phyloP scores from a whole-genome alignment of 257 asterid species.

The Ilex aquifolium region DNA sequence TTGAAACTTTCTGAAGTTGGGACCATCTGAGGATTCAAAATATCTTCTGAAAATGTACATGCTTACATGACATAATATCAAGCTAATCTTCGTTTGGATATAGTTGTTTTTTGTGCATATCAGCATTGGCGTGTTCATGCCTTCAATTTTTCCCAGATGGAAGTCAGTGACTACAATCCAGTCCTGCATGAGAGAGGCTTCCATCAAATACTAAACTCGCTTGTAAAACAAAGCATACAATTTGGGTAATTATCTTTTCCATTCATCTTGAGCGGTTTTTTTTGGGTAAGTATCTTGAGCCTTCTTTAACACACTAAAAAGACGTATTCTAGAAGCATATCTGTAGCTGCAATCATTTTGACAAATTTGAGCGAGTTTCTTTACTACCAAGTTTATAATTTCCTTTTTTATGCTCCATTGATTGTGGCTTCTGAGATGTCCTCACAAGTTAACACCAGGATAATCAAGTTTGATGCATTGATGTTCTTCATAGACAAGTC shows the following conservation, averaged over 20 bases:
- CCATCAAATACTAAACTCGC: slow-evolving; percentile 74
- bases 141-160: slow-evolving; percentile 50
- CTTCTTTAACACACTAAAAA: not conserved
- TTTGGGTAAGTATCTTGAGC: too few species aligned
- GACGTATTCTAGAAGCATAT: slow-evolving; percentile 2
- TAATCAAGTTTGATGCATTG: too few species aligned
- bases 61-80: not conserved
- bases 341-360: not conserved
- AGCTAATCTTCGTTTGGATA: slow-evolving; percentile 9
- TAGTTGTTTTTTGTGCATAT: slow-evolving; percentile 4
- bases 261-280: not conserved
- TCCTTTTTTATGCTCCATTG: too few species aligned
- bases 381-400: too few species aligned
- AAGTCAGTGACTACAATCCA: slow-evolving; percentile 68
- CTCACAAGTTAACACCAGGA: too few species aligned
- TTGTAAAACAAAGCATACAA: slow-evolving; percentile 85
- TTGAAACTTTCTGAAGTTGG: not conserved
- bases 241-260: slow-evolving; percentile 52
- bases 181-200: slow-evolving; percentile 81
- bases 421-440: too few species aligned
- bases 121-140: slow-evolving; percentile 13
- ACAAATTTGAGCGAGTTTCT: too few species aligned
- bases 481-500: too few species aligned
- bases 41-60: not conserved
- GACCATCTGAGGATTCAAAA: not conserved